Evolutionary conservation across 2,329 filamentous ascomycete genomes (phyloP), one percentile per base, ranked within the genome.

Genomic region (Talaromyces islandicus): DNA sequence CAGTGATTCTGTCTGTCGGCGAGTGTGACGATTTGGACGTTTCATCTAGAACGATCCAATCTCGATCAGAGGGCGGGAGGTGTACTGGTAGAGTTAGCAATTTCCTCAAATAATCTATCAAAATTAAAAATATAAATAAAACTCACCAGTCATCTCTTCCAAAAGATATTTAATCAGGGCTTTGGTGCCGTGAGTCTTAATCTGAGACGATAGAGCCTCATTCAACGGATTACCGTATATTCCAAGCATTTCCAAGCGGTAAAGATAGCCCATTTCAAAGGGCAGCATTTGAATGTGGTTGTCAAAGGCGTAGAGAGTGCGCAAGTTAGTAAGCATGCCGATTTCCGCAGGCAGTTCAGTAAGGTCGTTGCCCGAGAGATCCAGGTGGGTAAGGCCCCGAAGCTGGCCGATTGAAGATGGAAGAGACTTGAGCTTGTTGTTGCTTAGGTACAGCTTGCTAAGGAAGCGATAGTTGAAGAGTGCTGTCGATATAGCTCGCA

Each of bases 281-380:
- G 94, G 94, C 27, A 99, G 81, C 24, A 85, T 87, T 63, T 85
- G 85, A 58, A 99, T 88, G 63, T 90, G 84, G 74, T 99, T 99
- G 78, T 96, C 92, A 73, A 96, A 97, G 2, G 97, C 81, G 29
- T 92, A 80, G 5, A 99, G 81, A 65, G 90, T 87, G 76, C 91
- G 92, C 59, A 99, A 80, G 67, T 92, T 94, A 29, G 92, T 94
- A 68, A 96, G 91, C 93, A 97, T 99, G 70, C 94, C 94, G 62
- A 99, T 86, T 78, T 99, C 93, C 24, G 90, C 85, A 1, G 94
- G 94, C 4, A 99, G 80, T 64, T 89, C 86, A 9, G 83, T 83
- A 62, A 99, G 82, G 63, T 93, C 85, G 74, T 99, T 99, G 77
- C 88, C 87, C 0, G 94, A 97, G 3, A 92, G 83, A 74, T 99